Evolutionary conservation across 2,329 filamentous ascomycete species (phyloP), one percentile per base, ranked within the genome.

Genomic region (Furcasterigmium sp.): DNA sequence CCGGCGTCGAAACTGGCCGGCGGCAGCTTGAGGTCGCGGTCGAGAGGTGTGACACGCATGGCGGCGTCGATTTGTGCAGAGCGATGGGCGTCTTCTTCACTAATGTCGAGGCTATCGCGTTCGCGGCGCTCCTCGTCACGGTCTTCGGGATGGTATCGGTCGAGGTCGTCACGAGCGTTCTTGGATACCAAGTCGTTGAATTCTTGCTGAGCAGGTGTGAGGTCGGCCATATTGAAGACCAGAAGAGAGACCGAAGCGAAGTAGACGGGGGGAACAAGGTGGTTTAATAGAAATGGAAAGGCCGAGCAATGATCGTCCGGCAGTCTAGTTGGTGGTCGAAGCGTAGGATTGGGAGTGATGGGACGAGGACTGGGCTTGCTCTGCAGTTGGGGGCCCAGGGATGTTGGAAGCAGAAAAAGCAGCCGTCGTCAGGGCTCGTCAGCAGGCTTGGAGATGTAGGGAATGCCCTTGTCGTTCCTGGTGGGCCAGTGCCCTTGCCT

Each of bases 1-100:
- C 84, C 82, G 42, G 70, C 79, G 60, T 87, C 79, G 56, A 84
- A 84, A 44, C 72, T 75, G 11, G 70, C 69, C 9, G 78, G 80
- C 13, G 80, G 80, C 47, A 86, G 77, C 57, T 74, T 76, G 56
- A 87, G 63, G 45, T 70, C 71, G 42, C 67, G 68, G 61, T 72
- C 73, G 51, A 76, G 66, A 46, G 74, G 70, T 41, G 82, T 76
- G 62, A 82, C 81, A 55, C 82, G 73, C 79, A 85, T 84, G 55
- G 74, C 76, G 53, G 75, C 74, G 61, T 84, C 75, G 60, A 84
- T 78, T 56, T 78, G 72, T 34, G 64, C 51, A 60, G 73, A 68
- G 48, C 71, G 75, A 54, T 70, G 72, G 11, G 57, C 54, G 54
- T 80, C 75, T 58, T 81, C 77, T 56, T 79, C 67, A 56, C 75